phyloP scores from a whole-genome alignment of 2,329 filamentous ascomycete species.

The Tolypocladium paradoxum region DNA sequence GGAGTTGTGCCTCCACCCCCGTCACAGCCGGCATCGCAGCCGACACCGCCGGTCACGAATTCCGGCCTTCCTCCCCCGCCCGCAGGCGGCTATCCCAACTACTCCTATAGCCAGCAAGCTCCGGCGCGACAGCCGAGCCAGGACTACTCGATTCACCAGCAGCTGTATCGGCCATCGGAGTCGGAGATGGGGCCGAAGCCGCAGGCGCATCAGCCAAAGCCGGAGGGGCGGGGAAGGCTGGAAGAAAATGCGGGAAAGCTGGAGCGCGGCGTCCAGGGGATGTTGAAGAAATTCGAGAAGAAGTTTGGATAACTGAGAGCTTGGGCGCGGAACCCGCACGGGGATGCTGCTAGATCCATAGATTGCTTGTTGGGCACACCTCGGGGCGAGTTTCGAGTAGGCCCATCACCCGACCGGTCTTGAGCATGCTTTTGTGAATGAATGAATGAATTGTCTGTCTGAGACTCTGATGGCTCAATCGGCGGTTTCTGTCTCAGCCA shows the following conservation, averaged over 20 bases:
- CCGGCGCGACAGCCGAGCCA: constrained; percentile 11
- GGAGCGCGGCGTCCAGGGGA: constrained; percentile 59
- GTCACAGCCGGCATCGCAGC: constrained; percentile 8
- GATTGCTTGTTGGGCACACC: background rate
- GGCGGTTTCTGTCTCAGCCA: too few species aligned
- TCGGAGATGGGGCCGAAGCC: constrained; percentile 31
- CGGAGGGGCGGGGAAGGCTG: constrained; percentile 39
- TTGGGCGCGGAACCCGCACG: background rate
- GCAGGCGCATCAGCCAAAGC: constrained; percentile 31
- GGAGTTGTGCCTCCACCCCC: constrained; percentile 30
- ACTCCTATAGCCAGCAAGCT: constrained; percentile 26
- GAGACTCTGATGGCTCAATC: background rate
- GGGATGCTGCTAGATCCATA: background rate
- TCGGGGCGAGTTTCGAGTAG: background rate
- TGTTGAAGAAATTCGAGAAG: constrained; percentile 73
- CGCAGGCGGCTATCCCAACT: constrained; percentile 46
- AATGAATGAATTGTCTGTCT: too few species aligned
- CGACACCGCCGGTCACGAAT: constrained; percentile 18
- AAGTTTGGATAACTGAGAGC: constrained; percentile 43
- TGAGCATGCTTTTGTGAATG: background rate
- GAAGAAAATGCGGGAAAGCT: constrained; percentile 56
- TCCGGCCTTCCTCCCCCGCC: constrained; percentile 30
- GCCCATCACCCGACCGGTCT: too few species aligned
- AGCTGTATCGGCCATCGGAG: constrained; percentile 60
- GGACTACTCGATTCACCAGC: constrained; percentile 54